Conservation (phyloP, 2,329 filamentous ascomycete species). For the Ciborinia camelliae region DNA sequence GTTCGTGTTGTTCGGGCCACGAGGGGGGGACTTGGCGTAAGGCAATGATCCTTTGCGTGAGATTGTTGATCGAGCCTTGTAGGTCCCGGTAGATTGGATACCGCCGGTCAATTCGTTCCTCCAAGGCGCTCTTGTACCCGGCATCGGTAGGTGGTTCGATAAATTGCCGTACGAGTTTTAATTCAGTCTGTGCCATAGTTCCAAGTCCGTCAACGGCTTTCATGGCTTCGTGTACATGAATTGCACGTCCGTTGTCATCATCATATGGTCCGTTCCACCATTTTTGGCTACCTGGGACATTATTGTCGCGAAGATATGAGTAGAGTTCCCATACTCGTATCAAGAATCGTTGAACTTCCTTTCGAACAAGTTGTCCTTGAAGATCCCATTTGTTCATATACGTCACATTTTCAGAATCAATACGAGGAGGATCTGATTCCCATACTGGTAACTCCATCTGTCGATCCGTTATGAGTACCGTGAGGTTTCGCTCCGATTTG, state of each 20-base stretch:
- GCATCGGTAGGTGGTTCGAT: conserved; percentile 6
- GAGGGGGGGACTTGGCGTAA: conserved; percentile 13
- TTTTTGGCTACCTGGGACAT: conserved; percentile 11
- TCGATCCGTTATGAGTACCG: conserved; percentile 7
- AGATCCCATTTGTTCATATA: conserved; percentile 11
- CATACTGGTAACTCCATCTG: conserved; percentile 7
- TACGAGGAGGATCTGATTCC: not conserved
- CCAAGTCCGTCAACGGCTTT: conserved; percentile 9
- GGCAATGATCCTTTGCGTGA: conserved; percentile 4
- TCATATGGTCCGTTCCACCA: conserved; percentile 16
- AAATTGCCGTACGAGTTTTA: conserved; percentile 4
- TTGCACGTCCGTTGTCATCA: conserved; percentile 17
- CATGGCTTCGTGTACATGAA: conserved; percentile 12
- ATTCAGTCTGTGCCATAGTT: not conserved
- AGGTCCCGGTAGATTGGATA: conserved; percentile 13
- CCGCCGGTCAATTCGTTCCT: conserved; percentile 13
- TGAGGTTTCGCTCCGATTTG: conserved; percentile 11
- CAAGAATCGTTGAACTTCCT: not conserved
- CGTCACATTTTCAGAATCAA: conserved; percentile 9
- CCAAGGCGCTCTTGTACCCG: conserved; percentile 1
- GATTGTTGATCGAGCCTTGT: conserved; percentile 9
- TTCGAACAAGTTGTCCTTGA: conserved; percentile 3
- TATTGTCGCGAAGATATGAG: not conserved
- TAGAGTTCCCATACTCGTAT: conserved; percentile 6
- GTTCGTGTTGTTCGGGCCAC: conserved; percentile 19